Conservation (phyloP, 1,139 yeast species). For the Magnusiomyces tetraspermus region DNA sequence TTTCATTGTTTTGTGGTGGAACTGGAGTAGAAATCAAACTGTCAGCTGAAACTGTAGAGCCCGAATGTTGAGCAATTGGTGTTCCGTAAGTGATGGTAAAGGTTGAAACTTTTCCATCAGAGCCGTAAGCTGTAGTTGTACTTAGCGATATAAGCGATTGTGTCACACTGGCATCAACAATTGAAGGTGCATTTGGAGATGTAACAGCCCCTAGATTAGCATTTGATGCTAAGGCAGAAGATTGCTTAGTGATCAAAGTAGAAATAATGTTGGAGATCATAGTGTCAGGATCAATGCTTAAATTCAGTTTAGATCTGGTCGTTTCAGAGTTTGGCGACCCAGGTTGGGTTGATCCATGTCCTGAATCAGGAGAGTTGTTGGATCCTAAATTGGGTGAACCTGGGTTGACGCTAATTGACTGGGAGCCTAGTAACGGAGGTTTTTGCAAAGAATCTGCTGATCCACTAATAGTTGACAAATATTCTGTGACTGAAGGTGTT, state of each 20-base stretch:
- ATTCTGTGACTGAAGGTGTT: too few species aligned
- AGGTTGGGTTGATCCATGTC: background rate
- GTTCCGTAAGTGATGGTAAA: too few species aligned
- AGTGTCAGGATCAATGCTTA: background rate
- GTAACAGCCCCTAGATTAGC: background rate
- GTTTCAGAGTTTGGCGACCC: background rate
- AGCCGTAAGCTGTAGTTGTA: too few species aligned
- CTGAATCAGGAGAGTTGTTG: background rate
- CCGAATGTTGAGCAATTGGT: too few species aligned
- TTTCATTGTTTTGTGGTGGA: too few species aligned
- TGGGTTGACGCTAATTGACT: background rate
- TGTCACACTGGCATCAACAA: too few species aligned
- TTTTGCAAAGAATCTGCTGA: too few species aligned
- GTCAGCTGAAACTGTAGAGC: too few species aligned
- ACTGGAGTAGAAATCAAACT: too few species aligned
- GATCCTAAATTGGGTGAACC: background rate
- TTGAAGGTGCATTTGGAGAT: background rate
- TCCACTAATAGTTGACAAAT: too few species aligned
- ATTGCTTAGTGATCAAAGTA: background rate
- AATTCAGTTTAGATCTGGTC: background rate
- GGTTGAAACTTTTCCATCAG: too few species aligned
- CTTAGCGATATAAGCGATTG: too few species aligned
- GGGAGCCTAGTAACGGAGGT: background rate
- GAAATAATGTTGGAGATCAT: background rate
- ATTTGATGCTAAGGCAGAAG: background rate